Evolutionary conservation across 2,329 filamentous ascomycete genomes (phyloP), one percentile per base, ranked within the genome.

Genomic region (Tothia fuscella): DNA sequence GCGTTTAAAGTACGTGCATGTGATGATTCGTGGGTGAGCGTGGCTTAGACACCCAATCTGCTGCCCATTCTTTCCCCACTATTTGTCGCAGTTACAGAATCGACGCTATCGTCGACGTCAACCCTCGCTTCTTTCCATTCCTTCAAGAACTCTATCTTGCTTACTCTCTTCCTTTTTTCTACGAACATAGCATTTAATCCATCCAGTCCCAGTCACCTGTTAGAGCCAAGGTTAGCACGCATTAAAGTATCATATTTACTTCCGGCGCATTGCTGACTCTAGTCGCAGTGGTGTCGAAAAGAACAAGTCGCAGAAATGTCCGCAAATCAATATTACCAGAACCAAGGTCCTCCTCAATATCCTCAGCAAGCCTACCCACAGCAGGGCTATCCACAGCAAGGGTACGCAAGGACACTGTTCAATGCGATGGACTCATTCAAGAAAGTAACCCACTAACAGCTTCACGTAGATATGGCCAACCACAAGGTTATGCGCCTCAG

Each of bases 241-340:
- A 38, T 22, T 9, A 14, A 16, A 14, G 12, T 14, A 26, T 10
- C n/a, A n/a, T 28, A 14, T 28, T 10, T 38, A 14, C 17, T 14
- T 14, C 35, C 19, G 9, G 12, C 19, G 14, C 21, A n/a, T 14
- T 19, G 9, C 12, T 3, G 6, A 19, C 7, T 13, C 21, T 21
- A 25, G 17, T 40, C 14, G 14, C 10, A 29, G 10, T 29, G 14
- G 26, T 14, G 14, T 14, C 10, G 26, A 2, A 16, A 32, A 14
- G 4, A 40, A 20, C 19, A 21, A 5, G 17, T 29, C 16, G 22
- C 30, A 34, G 17, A 33, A n/a, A 60, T 62, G 59, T 56, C 58
- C n/a, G 51, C 56, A 7, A 53, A 60, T 48, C 49, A 53, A 31
- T 61, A 61, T 47, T 62, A 62, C 49, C 38, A 30, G 25, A 51